These are phyloP conservation scores for Lecanicillium sp. DNA, from an alignment of 2,329 filamentous ascomycete species.

Conservation along the genomic window DNA sequence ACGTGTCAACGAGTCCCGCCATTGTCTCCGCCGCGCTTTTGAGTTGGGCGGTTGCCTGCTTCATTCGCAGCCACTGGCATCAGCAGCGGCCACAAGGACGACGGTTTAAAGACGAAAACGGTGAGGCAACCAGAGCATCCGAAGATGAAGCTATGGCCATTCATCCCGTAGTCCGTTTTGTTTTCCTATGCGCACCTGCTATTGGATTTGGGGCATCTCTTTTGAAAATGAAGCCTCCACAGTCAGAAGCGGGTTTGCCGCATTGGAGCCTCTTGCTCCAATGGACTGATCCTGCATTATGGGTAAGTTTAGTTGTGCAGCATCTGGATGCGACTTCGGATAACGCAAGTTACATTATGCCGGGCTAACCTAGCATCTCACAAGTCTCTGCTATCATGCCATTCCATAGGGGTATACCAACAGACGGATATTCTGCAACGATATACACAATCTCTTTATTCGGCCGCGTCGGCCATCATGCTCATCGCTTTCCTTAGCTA, in stretches of 20 bases:
- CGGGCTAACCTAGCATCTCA: neutral
- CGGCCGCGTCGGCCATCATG: neutral
- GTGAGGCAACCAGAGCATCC: constrained; percentile 4
- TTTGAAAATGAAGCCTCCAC: neutral
- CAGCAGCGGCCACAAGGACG: neutral
- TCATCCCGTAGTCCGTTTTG: neutral
- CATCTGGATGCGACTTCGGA: too few species aligned
- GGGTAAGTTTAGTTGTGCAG: neutral
- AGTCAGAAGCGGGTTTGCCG: neutral
- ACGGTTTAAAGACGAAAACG: neutral
- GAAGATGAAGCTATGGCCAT: neutral
- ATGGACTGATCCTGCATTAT: constrained; percentile 5
- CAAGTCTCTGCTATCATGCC: neutral
- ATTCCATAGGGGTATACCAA: neutral
- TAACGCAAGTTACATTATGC: neutral
- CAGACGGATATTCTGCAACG: neutral
- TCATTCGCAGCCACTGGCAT: neutral
- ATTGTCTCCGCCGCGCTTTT: too few species aligned
- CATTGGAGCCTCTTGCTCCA: neutral
- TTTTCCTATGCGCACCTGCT: neutral
- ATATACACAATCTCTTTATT: neutral
- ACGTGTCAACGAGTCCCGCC: too few species aligned
- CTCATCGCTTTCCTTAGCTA: neutral
- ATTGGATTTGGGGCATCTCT: neutral
- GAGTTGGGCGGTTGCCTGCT: neutral